Conservation (phyloP, 2,329 filamentous ascomycete species). For the Monosporascus sp. region DNA sequence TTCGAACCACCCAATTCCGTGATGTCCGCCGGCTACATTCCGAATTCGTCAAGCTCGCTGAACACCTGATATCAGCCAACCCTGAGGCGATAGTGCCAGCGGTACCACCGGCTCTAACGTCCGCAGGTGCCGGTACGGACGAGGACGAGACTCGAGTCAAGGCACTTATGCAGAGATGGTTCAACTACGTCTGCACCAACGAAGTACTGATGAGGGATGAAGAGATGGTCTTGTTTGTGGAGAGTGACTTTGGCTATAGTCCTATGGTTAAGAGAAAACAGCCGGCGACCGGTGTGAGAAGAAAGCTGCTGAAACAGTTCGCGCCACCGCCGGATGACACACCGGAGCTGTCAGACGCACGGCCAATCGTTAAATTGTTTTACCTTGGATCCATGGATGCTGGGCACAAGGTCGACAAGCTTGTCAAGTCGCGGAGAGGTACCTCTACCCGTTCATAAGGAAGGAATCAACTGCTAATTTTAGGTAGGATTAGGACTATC, state of each 20-base stretch:
- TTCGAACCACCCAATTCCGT: conserved; percentile 95
- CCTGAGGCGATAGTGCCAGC: conserved; percentile 92
- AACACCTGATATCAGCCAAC: conserved; percentile 95
- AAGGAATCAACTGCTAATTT: conserved; percentile 19
- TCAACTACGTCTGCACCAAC: conserved; percentile 88
- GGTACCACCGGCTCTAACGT: conserved; percentile 89
- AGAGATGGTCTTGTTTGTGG: conserved; percentile 97
- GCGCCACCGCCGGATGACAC: conserved; percentile 96
- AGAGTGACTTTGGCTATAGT: conserved; percentile 97
- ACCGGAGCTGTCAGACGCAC: conserved; percentile 83
- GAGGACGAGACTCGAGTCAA: conserved; percentile 92
- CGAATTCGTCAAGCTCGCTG: conserved; percentile 93
- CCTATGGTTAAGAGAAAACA: conserved; percentile 94
- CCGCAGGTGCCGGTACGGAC: conserved; percentile 90
- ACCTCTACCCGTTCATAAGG: conserved; percentile 24
- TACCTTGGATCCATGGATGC: conserved; percentile 94
- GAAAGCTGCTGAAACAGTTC: conserved; percentile 97
- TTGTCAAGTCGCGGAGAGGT: conserved; percentile 92
- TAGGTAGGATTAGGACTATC: conserved; percentile 77
- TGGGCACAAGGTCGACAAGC: conserved; percentile 92
- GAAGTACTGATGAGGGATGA: conserved; percentile 92
- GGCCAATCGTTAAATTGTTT: conserved; percentile 90
- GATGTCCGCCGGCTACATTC: conserved; percentile 93
- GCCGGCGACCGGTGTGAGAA: conserved; percentile 88
- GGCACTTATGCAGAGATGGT: conserved; percentile 84